Evolutionary conservation across 192 early-diverging fungal species (phyloP), one percentile per base, ranked within the genome.

Genomic region (Coemansia biformis): DNA sequence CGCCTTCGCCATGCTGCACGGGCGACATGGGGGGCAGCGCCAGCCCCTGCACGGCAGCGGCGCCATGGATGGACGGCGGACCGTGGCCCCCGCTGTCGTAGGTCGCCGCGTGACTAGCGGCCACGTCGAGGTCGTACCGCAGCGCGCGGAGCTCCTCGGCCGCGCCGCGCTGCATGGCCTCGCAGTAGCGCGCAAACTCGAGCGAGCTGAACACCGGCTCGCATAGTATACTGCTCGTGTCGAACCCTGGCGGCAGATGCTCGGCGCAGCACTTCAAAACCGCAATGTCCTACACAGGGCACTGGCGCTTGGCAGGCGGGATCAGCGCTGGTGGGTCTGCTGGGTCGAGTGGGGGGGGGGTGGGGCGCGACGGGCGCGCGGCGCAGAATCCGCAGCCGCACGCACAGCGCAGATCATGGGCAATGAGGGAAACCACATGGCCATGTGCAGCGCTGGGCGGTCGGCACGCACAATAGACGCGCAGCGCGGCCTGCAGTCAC

Each of bases 271-370:
- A 75, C 44, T 54, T 58, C 14, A 75, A 47, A 32, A 59, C 36
- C 1, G 71, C 71, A 18, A 57, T 37, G 40, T 75, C 71, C 71
- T 75, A 75, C 43, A 62, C 4, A n/a, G n/a, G n/a, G n/a, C n/a
- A n/a, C n/a, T n/a, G n/a, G n/a, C n/a, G n/a, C n/a, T n/a, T n/a
- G n/a, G n/a, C n/a, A n/a, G n/a, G n/a, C n/a, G n/a, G n/a, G n/a
- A n/a, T n/a, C n/a, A n/a, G n/a, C n/a, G n/a, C n/a, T n/a, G n/a
- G n/a, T n/a, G n/a, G n/a, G n/a, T 30, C 7, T 8, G 29, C 5
- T 9, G 10, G 29, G 4, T 1, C 5, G 8, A 30, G 3, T 10
- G 3, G 29, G 7, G 4, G 7, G 9, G 29, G 24, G 3, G 6
- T 26, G 24, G 24, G 24, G 24, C 6, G 24, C 24, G 6, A 5